Conservation (phyloP, 2,329 filamentous ascomycete species). For the Boeremia exigua region DNA sequence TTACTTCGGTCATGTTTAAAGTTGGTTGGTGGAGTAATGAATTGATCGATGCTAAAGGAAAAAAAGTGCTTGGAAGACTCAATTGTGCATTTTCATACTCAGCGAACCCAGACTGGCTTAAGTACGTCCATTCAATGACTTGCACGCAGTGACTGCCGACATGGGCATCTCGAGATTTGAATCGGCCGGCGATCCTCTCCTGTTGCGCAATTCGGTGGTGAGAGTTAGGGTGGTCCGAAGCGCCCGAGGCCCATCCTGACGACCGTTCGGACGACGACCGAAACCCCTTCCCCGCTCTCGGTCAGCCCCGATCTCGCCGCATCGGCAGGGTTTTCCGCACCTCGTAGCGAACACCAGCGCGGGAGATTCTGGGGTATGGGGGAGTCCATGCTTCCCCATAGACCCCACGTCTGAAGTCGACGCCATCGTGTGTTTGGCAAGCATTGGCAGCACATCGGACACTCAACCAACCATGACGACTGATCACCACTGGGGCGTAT, state of each 20-base stretch:
- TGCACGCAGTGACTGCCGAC: neutral
- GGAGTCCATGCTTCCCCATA: conserved; percentile 1
- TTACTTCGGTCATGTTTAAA: conserved; percentile 19
- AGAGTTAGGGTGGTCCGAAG: neutral
- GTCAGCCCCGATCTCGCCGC: neutral
- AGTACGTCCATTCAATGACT: neutral
- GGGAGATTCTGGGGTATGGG: conserved; percentile 1
- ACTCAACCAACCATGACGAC: neutral
- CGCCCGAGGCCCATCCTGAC: neutral
- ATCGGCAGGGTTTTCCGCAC: neutral
- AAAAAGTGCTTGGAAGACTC: neutral
- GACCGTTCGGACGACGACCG: neutral
- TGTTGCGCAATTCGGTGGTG: neutral
- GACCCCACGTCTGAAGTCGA: neutral
- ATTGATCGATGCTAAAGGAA: neutral
- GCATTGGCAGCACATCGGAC: neutral
- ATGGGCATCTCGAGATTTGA: neutral
- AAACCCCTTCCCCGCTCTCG: neutral
- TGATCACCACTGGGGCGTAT: neutral
- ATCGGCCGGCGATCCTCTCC: neutral
- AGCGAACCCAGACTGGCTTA: neutral
- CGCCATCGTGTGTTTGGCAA: neutral
- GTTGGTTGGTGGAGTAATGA: neutral
- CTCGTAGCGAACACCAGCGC: neutral
- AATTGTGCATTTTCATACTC: neutral